phyloP scores from a whole-genome alignment of 306 rosid species.

The Trichosanthes truncata region DNA sequence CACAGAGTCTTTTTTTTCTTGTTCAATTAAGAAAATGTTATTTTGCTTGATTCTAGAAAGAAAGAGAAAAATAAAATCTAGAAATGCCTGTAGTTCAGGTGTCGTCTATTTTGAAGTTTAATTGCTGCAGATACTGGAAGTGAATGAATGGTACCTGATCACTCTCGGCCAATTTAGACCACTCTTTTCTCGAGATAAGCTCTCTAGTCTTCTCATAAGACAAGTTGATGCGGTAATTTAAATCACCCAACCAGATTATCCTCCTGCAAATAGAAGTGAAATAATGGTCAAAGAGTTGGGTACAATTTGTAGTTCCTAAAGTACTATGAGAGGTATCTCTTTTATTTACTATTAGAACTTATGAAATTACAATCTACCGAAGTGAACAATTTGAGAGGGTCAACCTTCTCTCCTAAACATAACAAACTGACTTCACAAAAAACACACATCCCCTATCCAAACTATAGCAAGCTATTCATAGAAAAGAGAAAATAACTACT shows the following conservation, averaged over 20 bases:
- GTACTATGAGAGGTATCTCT: neutral
- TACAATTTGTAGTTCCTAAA: neutral
- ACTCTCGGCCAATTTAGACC: conserved; percentile 57
- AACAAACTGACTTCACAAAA: too few species aligned
- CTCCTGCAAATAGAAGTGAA: conserved; percentile 37
- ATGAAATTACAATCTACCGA: too few species aligned
- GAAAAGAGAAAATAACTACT: too few species aligned
- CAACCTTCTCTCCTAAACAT: too few species aligned
- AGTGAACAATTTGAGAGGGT: too few species aligned
- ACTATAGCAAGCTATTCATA: too few species aligned
- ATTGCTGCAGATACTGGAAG: neutral
- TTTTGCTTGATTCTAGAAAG: neutral
- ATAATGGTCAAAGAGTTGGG: neutral
- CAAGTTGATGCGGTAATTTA: conserved; percentile 78
- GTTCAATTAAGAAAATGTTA: neutral
- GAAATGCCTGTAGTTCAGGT: neutral
- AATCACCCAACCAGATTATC: conserved; percentile 91
- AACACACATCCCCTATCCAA: too few species aligned
- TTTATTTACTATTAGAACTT: too few species aligned
- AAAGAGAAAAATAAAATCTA: neutral
- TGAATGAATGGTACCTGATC: too few species aligned
- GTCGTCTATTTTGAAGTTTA: neutral
- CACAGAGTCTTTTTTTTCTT: neutral
- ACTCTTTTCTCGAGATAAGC: conserved; percentile 53
- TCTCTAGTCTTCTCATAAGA: conserved; percentile 62